Conservation (phyloP, 805 yeast genomes). For the Candida hungchunana region DNA sequence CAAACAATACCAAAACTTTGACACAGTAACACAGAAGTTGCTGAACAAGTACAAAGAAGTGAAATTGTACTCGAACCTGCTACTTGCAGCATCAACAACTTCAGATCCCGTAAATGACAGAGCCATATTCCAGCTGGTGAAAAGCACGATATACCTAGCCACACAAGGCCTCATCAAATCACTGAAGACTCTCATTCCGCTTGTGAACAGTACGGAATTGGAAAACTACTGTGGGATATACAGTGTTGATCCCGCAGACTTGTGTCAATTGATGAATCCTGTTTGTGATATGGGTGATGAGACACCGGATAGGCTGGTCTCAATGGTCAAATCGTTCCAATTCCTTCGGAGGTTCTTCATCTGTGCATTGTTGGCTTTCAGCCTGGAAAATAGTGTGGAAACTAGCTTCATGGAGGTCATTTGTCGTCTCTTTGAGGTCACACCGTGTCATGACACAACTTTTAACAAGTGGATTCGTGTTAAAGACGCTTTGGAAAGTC, state of each 20-base stretch:
- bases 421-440: conserved; percentile 2
- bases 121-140: conserved; percentile 17
- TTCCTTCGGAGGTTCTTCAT: conserved; percentile 38
- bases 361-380: conserved; percentile 37
- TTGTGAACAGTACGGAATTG: conserved; percentile 31
- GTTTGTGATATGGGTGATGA: no score
- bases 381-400: conserved; percentile 13
- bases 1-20: conserved; percentile 24
- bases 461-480: conserved; percentile 6
- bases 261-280: no score
- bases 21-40: conserved; percentile 26
- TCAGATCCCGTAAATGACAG: conserved; percentile 5
- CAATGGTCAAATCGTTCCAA: conserved; percentile 33
- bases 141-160: conserved; percentile 31
- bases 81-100: no score
- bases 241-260: conserved; percentile 31
- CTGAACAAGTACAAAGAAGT: conserved; percentile 29
- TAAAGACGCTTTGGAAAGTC: neutral
- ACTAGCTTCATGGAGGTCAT: conserved; percentile 7
- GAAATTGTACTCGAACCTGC: conserved; percentile 22
- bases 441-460: neutral
- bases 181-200: conserved; percentile 26
- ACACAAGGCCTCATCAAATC: conserved; percentile 29
- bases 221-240: conserved; percentile 42
- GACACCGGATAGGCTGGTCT: conserved; percentile 25